A percentile compares a stretch with the other conserved stretches of the same genome.
These are phyloP conservation scores for Leptographium radiaticola DNA, from an alignment of 2,329 filamentous ascomycete genomes.

Conservation along the genomic window DNA sequence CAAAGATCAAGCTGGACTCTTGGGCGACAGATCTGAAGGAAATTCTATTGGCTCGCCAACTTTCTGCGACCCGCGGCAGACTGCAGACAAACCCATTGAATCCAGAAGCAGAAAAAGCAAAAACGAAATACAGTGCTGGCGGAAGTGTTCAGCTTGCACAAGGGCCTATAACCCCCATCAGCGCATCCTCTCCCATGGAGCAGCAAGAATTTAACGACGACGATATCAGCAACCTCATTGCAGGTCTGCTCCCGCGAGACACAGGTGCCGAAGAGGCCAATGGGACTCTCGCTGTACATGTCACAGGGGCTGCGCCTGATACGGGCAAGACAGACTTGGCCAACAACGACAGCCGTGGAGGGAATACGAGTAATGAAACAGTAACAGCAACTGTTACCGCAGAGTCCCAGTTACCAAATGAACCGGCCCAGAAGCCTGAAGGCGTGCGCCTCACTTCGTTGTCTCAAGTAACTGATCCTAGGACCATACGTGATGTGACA, in stretches of 20 bases:
- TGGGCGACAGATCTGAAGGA: constrained; percentile 3
- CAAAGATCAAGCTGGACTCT: not conserved
- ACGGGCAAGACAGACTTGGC: not conserved
- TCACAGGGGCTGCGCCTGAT: not conserved
- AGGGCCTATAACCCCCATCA: not conserved
- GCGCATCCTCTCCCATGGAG: not conserved
- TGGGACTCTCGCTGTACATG: not conserved
- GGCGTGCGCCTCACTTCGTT: too few species aligned
- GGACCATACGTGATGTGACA: too few species aligned
- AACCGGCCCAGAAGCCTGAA: too few species aligned
- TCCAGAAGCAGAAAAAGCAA: not conserved
- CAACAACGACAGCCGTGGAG: too few species aligned
- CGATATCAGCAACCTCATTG: constrained; percentile 6
- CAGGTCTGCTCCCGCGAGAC: constrained; percentile 1
- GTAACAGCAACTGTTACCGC: too few species aligned
- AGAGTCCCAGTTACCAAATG: too few species aligned
- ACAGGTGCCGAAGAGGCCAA: not conserved
- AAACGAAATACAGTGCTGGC: not conserved
- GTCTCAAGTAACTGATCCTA: too few species aligned
- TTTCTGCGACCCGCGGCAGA: not conserved
- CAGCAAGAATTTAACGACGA: not conserved
- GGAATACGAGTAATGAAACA: too few species aligned
- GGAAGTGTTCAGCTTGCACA: not conserved
- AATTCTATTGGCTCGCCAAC: not conserved
- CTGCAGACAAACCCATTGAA: not conserved